Evolutionary conservation across 116 monocot genomes (phyloP).

Genomic region (Phalaenopsis hybrid): DNA sequence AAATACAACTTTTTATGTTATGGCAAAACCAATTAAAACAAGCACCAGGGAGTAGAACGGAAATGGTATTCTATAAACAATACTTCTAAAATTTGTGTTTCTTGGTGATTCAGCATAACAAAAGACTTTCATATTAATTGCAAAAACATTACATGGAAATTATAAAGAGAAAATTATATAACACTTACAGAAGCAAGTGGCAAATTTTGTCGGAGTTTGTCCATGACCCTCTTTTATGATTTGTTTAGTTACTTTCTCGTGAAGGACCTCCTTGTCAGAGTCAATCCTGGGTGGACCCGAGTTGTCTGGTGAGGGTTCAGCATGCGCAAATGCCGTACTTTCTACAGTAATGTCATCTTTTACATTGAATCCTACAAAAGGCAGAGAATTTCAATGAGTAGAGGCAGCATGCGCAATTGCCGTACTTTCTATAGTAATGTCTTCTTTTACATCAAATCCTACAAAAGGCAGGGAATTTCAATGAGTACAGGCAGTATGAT

Average conservation of each 20-base stretch:
- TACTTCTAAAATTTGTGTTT: neutral
- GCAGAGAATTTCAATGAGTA: neutral
- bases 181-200: constrained; percentile 90
- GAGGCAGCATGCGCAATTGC: constrained; percentile 26
- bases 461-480: constrained; percentile 5
- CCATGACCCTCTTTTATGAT: constrained; percentile 86
- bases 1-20: neutral
- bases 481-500: neutral
- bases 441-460: constrained; percentile 39
- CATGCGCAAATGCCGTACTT: constrained; percentile 39
- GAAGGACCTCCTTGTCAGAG: constrained; percentile 61
- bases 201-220: constrained; percentile 41
- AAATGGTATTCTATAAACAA: neutral
- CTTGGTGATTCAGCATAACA: neutral
- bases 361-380: constrained; percentile 32
- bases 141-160: neutral
- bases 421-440: constrained; percentile 40
- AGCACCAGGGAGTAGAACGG: neutral
- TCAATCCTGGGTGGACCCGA: constrained; percentile 60
- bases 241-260: constrained; percentile 85
- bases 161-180: neutral
- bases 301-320: constrained; percentile 48
- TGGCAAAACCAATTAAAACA: neutral
- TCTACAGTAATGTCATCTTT: constrained; percentile 45
- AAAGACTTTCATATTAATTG: neutral